phyloP scores from a whole-genome alignment of 2,329 filamentous ascomycete species.

The Hypoxylon sp. region DNA sequence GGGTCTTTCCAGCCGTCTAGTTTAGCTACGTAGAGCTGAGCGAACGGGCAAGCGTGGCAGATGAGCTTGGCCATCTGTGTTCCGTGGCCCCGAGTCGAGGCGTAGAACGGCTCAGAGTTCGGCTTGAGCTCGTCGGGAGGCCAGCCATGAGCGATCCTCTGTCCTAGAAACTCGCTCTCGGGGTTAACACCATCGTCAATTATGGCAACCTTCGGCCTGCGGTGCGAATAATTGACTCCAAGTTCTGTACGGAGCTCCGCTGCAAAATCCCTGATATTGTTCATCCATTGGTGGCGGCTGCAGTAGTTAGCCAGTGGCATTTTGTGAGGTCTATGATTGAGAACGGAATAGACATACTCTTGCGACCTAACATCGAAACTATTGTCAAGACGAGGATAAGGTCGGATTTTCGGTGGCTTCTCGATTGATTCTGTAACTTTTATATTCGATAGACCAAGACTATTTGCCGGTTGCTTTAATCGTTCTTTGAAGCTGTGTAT shows the following conservation, averaged over 20 bases:
- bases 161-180: constrained; percentile 22
- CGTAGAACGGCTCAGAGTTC: constrained; percentile 27
- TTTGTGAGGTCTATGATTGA: background rate
- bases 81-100: constrained; percentile 27
- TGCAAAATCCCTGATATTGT: constrained; percentile 32
- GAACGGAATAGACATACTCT: constrained; percentile 13
- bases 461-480: constrained; percentile 12
- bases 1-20: constrained; percentile 34
- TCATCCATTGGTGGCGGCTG: constrained; percentile 33
- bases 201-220: constrained; percentile 31
- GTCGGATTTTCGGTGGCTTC: constrained; percentile 25
- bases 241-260: constrained; percentile 31
- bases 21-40: constrained; percentile 30
- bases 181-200: constrained; percentile 33
- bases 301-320: background rate
- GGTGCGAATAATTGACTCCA: constrained; percentile 22
- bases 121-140: constrained; percentile 28
- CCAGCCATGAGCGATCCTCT: constrained; percentile 28
- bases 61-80: constrained; percentile 32
- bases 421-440: constrained; percentile 26
- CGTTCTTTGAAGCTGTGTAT: constrained; percentile 25
- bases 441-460: constrained; percentile 13
- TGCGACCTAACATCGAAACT: constrained; percentile 28
- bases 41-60: constrained; percentile 31
- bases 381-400: constrained; percentile 19